Evolutionary conservation across 352 stramenopile genomes (phyloP).

Genomic region (Pythium folliculosum): DNA sequence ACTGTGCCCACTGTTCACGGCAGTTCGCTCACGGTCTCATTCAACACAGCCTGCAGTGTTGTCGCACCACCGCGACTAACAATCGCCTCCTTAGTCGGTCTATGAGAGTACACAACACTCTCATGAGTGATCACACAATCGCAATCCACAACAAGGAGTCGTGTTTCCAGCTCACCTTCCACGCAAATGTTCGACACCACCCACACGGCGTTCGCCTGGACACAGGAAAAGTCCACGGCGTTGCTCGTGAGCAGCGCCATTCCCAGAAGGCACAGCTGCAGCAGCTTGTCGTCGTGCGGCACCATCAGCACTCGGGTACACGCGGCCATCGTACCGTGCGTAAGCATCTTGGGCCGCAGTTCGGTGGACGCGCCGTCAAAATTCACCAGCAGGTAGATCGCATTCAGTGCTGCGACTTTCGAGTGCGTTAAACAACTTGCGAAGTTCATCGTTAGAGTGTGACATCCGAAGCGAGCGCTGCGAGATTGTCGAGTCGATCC

Average conservation of each 20-base stretch:
- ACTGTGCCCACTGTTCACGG: neutral
- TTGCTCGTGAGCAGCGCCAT: slow-evolving; percentile 57
- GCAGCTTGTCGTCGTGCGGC: slow-evolving; percentile 52
- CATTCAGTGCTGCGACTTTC: too few relatives aligned
- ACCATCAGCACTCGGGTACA: slow-evolving; percentile 35
- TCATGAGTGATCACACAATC: too few relatives aligned
- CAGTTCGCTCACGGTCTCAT: slow-evolving; percentile 35
- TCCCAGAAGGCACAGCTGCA: slow-evolving; percentile 64
- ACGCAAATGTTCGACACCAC: slow-evolving; percentile 73
- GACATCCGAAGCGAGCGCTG: too few relatives aligned
- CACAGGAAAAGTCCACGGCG: slow-evolving; percentile 33
- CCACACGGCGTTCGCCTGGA: slow-evolving; percentile 78
- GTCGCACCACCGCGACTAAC: slow-evolving; percentile 52
- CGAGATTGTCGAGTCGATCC: too few relatives aligned
- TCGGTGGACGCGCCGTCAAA: slow-evolving; percentile 50
- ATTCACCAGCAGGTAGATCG: slow-evolving; percentile 70
- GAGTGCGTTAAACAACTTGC: too few relatives aligned
- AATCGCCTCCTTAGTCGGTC: slow-evolving; percentile 52
- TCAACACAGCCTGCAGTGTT: slow-evolving; percentile 63
- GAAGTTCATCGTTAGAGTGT: too few relatives aligned
- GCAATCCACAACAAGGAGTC: too few relatives aligned
- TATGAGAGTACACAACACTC: slow-evolving; percentile 18
- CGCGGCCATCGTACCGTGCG: slow-evolving; percentile 41
- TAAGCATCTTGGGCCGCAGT: slow-evolving; percentile 43
- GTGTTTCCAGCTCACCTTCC: slow-evolving; percentile 37